Conservation (phyloP, 345 rosid genomes). For the Salix koriyanagi region DNA sequence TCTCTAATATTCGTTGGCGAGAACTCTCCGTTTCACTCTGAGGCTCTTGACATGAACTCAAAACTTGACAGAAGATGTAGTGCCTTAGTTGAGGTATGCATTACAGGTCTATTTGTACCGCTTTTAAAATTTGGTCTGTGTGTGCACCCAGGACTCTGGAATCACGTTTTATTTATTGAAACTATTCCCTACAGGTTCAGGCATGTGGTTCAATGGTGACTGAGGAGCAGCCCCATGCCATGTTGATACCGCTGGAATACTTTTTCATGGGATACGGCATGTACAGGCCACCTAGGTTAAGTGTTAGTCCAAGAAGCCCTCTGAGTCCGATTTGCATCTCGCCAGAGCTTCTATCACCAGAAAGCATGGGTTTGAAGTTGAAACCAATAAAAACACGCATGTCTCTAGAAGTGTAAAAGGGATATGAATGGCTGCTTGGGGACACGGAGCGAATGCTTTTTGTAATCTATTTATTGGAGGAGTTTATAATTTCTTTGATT, state of each 20-base stretch:
- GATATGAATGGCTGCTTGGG: neutral
- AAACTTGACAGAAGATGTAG: conserved; percentile 74
- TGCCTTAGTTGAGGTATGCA: conserved; percentile 85
- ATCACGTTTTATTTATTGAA: neutral
- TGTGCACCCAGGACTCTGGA: neutral
- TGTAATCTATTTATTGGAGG: conserved; percentile 19
- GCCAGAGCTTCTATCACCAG: conserved; percentile 92
- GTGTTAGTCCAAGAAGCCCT: conserved; percentile 88
- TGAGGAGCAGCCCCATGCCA: conserved; percentile 96
- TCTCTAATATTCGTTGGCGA: conserved; percentile 85
- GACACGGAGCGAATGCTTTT: neutral
- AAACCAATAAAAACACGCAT: conserved; percentile 84
- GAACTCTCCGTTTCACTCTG: conserved; percentile 71
- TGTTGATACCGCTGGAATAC: conserved; percentile 90
- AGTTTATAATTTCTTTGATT: conserved; percentile 19
- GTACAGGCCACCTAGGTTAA: conserved; percentile 58
- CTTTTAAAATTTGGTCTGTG: neutral
- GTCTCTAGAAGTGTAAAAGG: conserved; percentile 10
- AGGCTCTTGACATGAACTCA: conserved; percentile 81
- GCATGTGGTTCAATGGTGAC: conserved; percentile 95
- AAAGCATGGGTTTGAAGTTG: conserved; percentile 96
- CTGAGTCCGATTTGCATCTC: conserved; percentile 76
- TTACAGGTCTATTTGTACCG: neutral
- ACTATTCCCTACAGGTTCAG: conserved; percentile 53
- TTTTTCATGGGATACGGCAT: conserved; percentile 79